Conservation (phyloP, 257 asterid species). For the Capsicum baccatum region DNA sequence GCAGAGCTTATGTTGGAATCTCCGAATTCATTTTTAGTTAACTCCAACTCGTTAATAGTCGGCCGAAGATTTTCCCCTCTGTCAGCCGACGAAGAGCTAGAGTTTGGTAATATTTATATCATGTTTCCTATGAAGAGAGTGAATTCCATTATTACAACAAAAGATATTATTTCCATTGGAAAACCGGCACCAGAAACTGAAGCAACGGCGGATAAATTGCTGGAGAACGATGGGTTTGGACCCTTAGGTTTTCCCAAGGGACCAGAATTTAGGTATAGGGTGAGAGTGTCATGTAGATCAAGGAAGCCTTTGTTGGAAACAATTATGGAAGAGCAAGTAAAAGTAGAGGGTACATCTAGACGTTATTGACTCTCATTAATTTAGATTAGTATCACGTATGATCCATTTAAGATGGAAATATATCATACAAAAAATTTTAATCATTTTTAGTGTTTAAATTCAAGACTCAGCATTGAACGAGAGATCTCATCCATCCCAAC, state of each 20-base stretch:
- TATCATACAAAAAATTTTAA: neutral
- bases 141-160: constrained; percentile 56
- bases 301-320: constrained; percentile 51
- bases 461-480: neutral
- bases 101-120: constrained; percentile 56
- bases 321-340: constrained; percentile 44
- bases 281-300: constrained; percentile 39
- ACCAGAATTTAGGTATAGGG: constrained; percentile 32
- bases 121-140: constrained; percentile 66
- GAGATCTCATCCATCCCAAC: neutral
- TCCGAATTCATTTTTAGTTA: constrained; percentile 56
- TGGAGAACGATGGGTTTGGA: neutral
- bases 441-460: neutral
- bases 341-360: neutral
- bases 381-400: neutral
- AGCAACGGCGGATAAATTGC: neutral
- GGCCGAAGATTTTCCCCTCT: constrained; percentile 64
- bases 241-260: constrained; percentile 24
- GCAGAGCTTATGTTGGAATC: constrained; percentile 80
- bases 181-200: constrained; percentile 14
- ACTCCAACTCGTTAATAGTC: constrained; percentile 49
- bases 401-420: neutral
- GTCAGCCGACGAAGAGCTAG: constrained; percentile 72
- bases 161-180: constrained; percentile 61
- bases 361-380: neutral